Base-by-base conservation (phyloP, 2,329 filamentous ascomycete genomes). In the Claviceps humidiphila region DNA sequence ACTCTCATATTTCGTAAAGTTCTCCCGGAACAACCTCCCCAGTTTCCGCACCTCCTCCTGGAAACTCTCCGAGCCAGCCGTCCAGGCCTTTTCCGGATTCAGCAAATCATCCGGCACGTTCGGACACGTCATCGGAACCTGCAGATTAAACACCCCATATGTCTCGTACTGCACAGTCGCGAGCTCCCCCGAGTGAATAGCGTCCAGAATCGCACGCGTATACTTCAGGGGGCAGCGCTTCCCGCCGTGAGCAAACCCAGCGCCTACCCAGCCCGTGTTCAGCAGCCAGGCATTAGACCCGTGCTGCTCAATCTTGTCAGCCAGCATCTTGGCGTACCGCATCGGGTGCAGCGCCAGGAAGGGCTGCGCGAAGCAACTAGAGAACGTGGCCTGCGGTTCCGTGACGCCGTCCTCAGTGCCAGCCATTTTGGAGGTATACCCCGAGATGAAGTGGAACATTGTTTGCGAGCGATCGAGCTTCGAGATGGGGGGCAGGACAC, bases 391-490 rank as follows among this genome's bases (percentile, higher is more conserved):
- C 74, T 97, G 89, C 58, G 93, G 93, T 75, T 98, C 93, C 9
- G 87, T 94, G 59, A 98, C 83, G 65, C 93, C 93, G 59, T 96
- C 89, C 75, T 98, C 93, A 38, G 93, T 98, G 65, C 93, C 93
- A 59, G 93, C 93, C 93, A 98, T 98, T 84, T 98, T 98, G 67
- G 91, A 97, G 58, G 93, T 98, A 80, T 98, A 98, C 63, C 93
- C 93, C 17, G 88, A 95, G 74, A 98, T 98, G 83, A 98, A 98
- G 80, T 98, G 93, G 85, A 97, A 98, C 91, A 98, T 97, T 71
- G 89, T 95, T 76, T 97, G 93, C 64, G 88, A 82, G 58, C 85
- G 81, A 77, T 86, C 83, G 68, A 98, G 85, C 80, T 97, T 97
- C 64, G 89, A 96, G 74, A 98, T 97, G 48, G 93, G 93, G 53